Evolutionary conservation across 129 eudicot genomes (phyloP).

Genomic region (Flaveria robusta): DNA sequence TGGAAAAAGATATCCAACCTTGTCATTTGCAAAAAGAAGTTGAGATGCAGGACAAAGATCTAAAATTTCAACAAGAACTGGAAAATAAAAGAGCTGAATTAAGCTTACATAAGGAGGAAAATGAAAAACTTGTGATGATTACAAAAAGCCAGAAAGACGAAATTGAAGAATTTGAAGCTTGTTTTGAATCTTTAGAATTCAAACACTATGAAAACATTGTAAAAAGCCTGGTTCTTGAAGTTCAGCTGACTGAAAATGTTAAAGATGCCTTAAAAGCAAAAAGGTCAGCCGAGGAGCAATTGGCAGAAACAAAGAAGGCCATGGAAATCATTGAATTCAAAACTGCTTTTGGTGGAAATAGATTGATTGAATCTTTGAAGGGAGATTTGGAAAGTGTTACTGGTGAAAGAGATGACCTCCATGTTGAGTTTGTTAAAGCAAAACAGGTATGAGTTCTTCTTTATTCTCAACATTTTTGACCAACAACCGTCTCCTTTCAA

Average conservation of each 20-base stretch:
- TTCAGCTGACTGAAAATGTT: constrained; percentile 26
- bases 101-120: constrained; percentile 18
- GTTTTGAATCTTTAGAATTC: constrained; percentile 40
- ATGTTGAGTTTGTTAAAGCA: constrained; percentile 44
- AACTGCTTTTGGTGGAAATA: constrained; percentile 42
- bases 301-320: constrained; percentile 38
- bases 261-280: constrained; percentile 28
- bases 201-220: constrained; percentile 54
- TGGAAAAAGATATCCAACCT: constrained; percentile 5
- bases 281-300: constrained; percentile 43
- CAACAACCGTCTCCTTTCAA: neutral
- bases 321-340: constrained; percentile 50
- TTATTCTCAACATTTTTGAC: neutral
- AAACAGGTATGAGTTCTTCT: constrained; percentile 44
- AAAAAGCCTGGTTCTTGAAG: constrained; percentile 50
- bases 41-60: constrained; percentile 5
- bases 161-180: constrained; percentile 35
- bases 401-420: constrained; percentile 50
- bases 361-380: constrained; percentile 46
- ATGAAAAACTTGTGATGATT: constrained; percentile 27
- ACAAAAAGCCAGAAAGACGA: constrained; percentile 50
- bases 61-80: constrained; percentile 15
- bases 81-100: constrained; percentile 8
- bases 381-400: constrained; percentile 46
- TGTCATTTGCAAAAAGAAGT: constrained; percentile 21